Conservation (phyloP, 495 filamentous ascomycete species). For the Hyaloscypha variabilis region DNA sequence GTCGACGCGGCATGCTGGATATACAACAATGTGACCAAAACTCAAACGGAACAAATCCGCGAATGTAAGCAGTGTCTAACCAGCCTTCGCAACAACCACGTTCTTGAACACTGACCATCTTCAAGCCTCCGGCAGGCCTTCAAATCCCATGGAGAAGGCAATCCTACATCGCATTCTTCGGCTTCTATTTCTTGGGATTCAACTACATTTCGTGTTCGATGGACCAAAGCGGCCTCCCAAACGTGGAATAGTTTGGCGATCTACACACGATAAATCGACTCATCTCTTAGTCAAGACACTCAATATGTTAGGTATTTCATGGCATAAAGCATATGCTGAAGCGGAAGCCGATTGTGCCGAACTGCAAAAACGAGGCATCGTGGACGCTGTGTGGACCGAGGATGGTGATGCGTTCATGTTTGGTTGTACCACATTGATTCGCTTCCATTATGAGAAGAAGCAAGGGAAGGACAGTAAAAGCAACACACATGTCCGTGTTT, state of each 20-base stretch:
- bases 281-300: background rate
- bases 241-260: background rate
- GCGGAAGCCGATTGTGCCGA: background rate
- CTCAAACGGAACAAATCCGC: background rate
- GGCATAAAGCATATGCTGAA: background rate
- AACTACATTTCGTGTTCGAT: slow-evolving; percentile 3
- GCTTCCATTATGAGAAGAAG: slow-evolving; percentile 2
- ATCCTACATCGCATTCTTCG: background rate
- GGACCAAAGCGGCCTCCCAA: background rate
- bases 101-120: background rate
- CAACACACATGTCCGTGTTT: background rate
- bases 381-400: slow-evolving; percentile 4
- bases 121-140: background rate
- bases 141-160: background rate
- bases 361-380: background rate
- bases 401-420: slow-evolving; percentile 1
- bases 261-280: background rate
- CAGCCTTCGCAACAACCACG: background rate
- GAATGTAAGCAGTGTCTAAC: background rate
- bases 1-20: background rate
- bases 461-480: background rate
- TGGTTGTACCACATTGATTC: background rate
- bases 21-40: background rate
- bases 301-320: background rate
- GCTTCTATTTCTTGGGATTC: background rate